phyloP scores from a whole-genome alignment of 495 filamentous ascomycete species.

The Tuber borchii region DNA sequence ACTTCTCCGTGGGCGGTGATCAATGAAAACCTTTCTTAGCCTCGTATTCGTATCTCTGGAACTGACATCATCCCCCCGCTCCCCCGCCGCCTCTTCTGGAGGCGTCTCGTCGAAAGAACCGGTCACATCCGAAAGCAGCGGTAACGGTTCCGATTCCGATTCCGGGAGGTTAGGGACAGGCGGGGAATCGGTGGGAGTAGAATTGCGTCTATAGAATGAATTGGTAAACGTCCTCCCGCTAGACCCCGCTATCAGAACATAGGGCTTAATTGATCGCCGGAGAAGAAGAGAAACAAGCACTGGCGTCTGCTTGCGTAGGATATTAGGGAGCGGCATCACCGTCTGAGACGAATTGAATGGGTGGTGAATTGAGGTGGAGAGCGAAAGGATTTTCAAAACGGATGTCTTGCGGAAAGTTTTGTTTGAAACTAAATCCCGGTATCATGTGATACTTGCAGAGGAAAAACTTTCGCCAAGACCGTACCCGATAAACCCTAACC shows the following conservation, averaged over 20 bases:
- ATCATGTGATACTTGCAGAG: background rate
- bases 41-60: background rate
- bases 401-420: conserved; percentile 7
- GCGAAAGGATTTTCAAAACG: conserved; percentile 20
- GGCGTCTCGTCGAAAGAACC: background rate
- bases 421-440: conserved; percentile 5
- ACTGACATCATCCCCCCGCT: background rate
- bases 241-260: background rate
- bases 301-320: conserved; percentile 19
- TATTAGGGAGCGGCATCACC: conserved; percentile 27
- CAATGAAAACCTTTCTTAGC: background rate
- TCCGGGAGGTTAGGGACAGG: background rate
- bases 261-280: conserved; percentile 26
- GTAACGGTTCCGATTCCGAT: background rate
- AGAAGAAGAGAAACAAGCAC: conserved; percentile 23
- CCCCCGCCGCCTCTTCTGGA: background rate
- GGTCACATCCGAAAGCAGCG: background rate
- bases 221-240: conserved; percentile 17
- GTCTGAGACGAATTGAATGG: background rate
- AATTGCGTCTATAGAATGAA: background rate
- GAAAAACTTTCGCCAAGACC: background rate
- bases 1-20: background rate
- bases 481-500: background rate
- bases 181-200: background rate
- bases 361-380: background rate